Evolutionary conservation across 257 asterid genomes (phyloP), one percentile per base, ranked within the genome.

Genomic region (Salvia hispanica): DNA sequence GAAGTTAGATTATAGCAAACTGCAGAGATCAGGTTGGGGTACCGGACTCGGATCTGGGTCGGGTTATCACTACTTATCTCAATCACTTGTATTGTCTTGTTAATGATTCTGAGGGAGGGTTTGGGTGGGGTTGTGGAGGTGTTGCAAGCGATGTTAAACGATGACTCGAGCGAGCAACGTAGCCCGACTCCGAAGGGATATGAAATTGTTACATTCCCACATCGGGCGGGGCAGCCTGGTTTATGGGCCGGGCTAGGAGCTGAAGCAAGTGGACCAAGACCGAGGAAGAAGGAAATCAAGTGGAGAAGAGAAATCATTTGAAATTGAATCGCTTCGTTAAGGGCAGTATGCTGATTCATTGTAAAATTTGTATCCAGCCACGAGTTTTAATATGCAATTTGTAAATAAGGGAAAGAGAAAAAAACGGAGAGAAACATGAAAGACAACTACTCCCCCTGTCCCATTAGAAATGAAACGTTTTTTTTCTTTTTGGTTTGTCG

Each of bases 41-140:
- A 55, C 64, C 9, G 28, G 64, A 55, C 5, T 36, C 64, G 64
- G 36, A 67, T 40, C 14, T 52, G 31, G 13, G 55, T 10, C 4
- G 64, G 52, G 40, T 54, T 58, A 10, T 54, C 61, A 2, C 11
- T 5, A 2, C 15, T 12, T 42, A 67, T 67, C 2, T n/a, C 44
- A 3, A 67, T n/a, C 33, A 67, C 16, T 40, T 67, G 16, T 10
- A 15, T 3, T 0, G 2, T 31, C 9, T 7, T 1, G 2, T n/a
- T 13, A 7, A 2, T 0, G 15, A 58, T 15, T 7, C 37, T 15
- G 21, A 66, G 52, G 28, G 52, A 66, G 28, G 71, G 28, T 39
- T 52, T 52, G 15, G 42, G 71, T 36, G 61, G 50, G 39, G 0
- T 12, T 1, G 9, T 2, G 21, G 62, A 28, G 12, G 16, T 6